Conservation (phyloP, 225 moss, liverwort and hornwort species). For the Pseudoscleropodium purum region DNA sequence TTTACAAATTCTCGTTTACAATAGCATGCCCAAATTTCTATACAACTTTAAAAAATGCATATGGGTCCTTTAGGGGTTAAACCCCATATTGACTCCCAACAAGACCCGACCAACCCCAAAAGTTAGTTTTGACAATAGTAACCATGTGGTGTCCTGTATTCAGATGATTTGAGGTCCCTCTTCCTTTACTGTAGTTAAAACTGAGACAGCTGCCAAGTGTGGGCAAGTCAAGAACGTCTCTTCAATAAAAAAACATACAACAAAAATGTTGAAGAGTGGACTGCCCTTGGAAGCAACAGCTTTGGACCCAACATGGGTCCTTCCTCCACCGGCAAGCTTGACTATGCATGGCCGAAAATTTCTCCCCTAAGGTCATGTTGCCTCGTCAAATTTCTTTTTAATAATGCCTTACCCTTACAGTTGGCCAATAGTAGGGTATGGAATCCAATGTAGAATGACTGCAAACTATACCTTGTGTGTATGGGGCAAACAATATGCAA, state of each 20-base stretch:
- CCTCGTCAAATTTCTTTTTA: neutral
- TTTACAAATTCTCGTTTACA: no score
- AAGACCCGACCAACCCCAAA: neutral
- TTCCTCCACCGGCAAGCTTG: neutral
- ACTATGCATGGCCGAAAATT: neutral
- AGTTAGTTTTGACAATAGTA: neutral
- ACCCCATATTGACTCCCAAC: no score
- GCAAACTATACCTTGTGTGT: neutral
- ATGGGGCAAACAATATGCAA: neutral
- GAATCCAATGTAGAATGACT: neutral
- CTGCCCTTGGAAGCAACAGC: neutral
- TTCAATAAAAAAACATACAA: neutral
- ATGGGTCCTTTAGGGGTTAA: no score
- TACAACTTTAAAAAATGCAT: no score
- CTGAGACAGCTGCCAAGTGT: neutral
- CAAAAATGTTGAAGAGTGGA: neutral
- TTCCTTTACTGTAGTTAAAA: neutral
- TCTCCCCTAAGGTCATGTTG: neutral
- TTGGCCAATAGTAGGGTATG: neutral
- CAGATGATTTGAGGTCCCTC: neutral
- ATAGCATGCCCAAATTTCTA: no score
- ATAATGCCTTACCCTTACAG: neutral
- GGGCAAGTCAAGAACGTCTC: neutral
- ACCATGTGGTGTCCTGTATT: neutral
- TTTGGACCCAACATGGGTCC: neutral